Percentiles rank a stretch among this genome's conserved stretches.
phyloP scores from a whole-genome alignment of 2,329 filamentous ascomycete genomes.

The Talaromyces sp. region DNA sequence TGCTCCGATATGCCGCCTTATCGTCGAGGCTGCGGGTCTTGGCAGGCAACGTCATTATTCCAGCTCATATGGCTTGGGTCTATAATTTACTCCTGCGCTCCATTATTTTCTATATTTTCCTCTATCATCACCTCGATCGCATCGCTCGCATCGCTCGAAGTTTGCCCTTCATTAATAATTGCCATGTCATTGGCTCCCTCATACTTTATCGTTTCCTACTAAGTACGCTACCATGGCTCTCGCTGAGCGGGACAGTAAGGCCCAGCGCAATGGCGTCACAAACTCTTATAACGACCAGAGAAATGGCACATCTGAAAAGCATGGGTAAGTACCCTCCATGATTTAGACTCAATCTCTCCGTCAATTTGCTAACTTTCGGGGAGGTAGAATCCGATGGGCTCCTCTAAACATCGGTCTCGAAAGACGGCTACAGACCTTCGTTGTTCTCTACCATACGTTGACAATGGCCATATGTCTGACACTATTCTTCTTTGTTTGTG shows the following conservation, averaged over 20 bases:
- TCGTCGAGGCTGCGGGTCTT: neutral
- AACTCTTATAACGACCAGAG: neutral
- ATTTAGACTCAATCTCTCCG: neutral
- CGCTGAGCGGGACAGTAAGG: neutral
- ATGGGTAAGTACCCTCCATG: slow-evolving; percentile 4
- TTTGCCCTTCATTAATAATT: neutral
- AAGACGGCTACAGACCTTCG: slow-evolving; percentile 71
- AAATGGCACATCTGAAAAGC: neutral
- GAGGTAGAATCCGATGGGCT: slow-evolving; percentile 71
- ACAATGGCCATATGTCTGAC: slow-evolving; percentile 69
- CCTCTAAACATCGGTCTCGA: slow-evolving; percentile 70
- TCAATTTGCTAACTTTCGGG: neutral
- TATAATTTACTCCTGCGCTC: neutral
- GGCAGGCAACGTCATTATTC: slow-evolving; percentile 8
- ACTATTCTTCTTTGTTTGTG: slow-evolving; percentile 84
- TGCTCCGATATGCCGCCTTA: neutral
- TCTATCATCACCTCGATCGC: neutral
- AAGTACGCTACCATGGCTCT: slow-evolving; percentile 9
- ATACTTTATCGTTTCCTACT: neutral
- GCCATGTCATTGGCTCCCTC: neutral
- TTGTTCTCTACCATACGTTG: slow-evolving; percentile 71
- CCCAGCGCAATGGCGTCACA: neutral
- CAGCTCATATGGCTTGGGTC: neutral
- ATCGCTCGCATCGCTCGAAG: neutral
- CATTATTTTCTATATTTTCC: neutral